Evolutionary conservation across 2,329 filamentous ascomycete genomes (phyloP).

Genomic region (Fusarium anthophilum): DNA sequence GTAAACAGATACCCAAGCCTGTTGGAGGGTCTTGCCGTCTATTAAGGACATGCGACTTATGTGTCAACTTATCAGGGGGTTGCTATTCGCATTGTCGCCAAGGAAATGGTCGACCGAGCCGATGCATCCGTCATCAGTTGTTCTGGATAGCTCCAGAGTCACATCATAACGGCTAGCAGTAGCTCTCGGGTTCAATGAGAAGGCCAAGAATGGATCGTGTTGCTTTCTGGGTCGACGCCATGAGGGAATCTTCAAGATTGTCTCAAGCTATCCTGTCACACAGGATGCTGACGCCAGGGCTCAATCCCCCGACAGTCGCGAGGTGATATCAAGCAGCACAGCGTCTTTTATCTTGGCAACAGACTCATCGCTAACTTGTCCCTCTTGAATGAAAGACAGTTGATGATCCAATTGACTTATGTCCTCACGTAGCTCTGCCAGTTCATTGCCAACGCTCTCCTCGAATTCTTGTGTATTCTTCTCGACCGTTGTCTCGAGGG

Average conservation of each 20-base stretch:
- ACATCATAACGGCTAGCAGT: no score
- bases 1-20: rapidly evolving
- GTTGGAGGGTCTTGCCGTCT: background rate
- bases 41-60: no score
- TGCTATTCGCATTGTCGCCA: background rate
- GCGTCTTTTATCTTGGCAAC: constrained; percentile 7
- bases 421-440: constrained; percentile 5
- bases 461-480: background rate
- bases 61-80: rapidly evolving
- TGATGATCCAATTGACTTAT: background rate
- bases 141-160: background rate
- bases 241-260: no score
- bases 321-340: background rate
- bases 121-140: background rate
- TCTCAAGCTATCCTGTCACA: background rate
- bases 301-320: constrained; percentile 1
- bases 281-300: background rate
- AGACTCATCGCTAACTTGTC: background rate
- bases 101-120: no score
- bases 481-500: background rate
- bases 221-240: background rate
- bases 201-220: background rate
- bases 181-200: background rate
- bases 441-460: background rate
- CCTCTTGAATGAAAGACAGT: background rate